Base-by-base conservation (phyloP, 352 stramenopile genomes). In the Peronospora belbahrii region DNA sequence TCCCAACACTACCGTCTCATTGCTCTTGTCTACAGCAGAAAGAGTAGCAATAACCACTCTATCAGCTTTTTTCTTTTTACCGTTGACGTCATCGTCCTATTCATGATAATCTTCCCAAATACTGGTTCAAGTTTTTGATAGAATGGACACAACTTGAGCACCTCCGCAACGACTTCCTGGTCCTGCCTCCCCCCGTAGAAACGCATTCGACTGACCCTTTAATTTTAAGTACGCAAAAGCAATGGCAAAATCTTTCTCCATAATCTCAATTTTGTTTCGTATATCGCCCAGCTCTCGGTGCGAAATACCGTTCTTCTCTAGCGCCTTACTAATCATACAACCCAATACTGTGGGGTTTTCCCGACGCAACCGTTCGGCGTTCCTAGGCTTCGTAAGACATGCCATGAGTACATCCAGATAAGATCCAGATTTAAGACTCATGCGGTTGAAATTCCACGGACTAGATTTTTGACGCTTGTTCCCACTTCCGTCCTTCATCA, bases 281-380 rank as follows among this genome's bases (percentile, higher is more conserved):
- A 70, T 41, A 19, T 65, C 48, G 6, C 41, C 36, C n/a, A 37
- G 2, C 10, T 34, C 31, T 34, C 57, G 57, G 31, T 50, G 13
- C 6, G 28, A 7, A 15, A 67, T 59, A 10, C 52, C 57, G 11
- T 59, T 48, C 3, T 22, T 30, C 44, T 53, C 15, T 13, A 65
- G 22, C 27, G 31, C 18, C 37, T 34, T 37, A 11, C 56, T 20
- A 4, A 65, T 39, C 46, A 67, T 57, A 23, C 42, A 28, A 31
- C 38, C 54, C 20, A 61, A 27, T 34, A 39, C 41, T 30, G 33
- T 25, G 14, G 43, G 49, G 18, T 44, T 59, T 17, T 62, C 43
- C 15, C 17, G 45, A 24, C 40, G 49, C 65, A 59, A 76, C 8
- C 63, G 63, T 24, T 52, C 23, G 20, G 56, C 60, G 39, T 77